A percentile compares a stretch with the other conserved stretches of the same genome.
Evolutionary conservation across 768 basidiomycete species (phyloP).

Genomic region (Glaciozyma antarctica): DNA sequence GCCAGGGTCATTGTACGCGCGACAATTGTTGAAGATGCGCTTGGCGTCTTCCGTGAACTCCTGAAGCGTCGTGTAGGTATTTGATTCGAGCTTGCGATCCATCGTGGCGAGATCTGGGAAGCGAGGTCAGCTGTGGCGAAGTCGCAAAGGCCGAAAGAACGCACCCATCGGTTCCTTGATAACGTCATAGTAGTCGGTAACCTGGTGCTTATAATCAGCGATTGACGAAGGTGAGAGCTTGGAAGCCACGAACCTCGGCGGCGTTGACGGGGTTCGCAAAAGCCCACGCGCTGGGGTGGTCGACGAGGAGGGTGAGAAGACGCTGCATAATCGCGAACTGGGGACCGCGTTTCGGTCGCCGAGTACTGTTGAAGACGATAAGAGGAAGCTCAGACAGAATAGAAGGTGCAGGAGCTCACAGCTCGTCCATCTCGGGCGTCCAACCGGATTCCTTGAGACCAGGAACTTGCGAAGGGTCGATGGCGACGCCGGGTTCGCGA

Average conservation of each 20-base stretch:
- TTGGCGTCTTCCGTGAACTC: constrained; percentile 69
- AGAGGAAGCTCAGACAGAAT: not conserved
- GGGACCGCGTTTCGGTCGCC: constrained; percentile 46
- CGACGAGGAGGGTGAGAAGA: constrained; percentile 66
- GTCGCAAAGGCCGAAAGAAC: not conserved
- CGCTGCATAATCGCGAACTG: constrained; percentile 62
- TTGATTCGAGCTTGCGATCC: constrained; percentile 75
- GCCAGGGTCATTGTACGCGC: constrained; percentile 55
- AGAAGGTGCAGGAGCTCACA: constrained; percentile 41
- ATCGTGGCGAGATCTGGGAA: constrained; percentile 68
- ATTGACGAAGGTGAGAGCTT: constrained; percentile 58
- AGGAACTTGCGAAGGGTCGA: constrained; percentile 71
- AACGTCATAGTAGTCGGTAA: constrained; percentile 76
- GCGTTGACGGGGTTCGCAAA: constrained; percentile 72
- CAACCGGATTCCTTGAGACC: constrained; percentile 79
- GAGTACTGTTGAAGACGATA: constrained; percentile 32
- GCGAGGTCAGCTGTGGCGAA: not conserved
- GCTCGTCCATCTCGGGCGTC: constrained; percentile 69
- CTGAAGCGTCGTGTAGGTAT: constrained; percentile 63
- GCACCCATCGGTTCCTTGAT: constrained; percentile 74
- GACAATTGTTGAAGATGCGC: constrained; percentile 84
- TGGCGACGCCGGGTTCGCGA: constrained; percentile 30
- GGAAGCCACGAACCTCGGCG: constrained; percentile 44
- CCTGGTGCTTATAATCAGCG: constrained; percentile 67
- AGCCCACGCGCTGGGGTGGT: constrained; percentile 74